Conservation (phyloP, 208 protist genomes). For the Kentomonas sorsogonicus region DNA sequence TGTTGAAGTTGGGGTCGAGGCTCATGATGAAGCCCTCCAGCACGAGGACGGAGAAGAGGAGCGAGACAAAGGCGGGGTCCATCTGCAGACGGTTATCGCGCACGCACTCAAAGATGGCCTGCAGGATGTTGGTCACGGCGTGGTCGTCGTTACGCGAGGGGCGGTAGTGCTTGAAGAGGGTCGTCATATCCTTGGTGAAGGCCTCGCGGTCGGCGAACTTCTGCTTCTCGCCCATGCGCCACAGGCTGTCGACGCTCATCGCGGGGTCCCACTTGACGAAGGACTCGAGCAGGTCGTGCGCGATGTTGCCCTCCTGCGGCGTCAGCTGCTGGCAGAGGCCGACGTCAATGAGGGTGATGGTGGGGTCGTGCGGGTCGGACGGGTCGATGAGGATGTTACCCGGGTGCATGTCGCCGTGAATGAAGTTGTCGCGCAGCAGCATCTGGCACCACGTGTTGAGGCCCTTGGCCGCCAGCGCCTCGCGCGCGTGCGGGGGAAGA, state of each 20-base stretch:
- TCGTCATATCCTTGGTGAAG: constrained; percentile 44
- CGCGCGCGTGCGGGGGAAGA: constrained; percentile 65
- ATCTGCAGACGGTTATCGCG: constrained; percentile 77
- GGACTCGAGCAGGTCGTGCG: constrained; percentile 73
- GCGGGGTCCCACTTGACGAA: constrained; percentile 84
- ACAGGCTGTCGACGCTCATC: constrained; percentile 55
- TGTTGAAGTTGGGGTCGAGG: constrained; percentile 87
- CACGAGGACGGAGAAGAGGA: constrained; percentile 88
- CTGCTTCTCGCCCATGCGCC: constrained; percentile 60
- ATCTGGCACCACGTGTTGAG: constrained; percentile 91
- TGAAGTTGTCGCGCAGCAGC: constrained; percentile 89
- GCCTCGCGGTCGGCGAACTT: constrained; percentile 39
- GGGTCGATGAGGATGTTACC: constrained; percentile 90
- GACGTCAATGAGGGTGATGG: constrained; percentile 82
- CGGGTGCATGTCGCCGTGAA: constrained; percentile 91
- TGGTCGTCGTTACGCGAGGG: constrained; percentile 51
- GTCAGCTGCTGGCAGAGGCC: constrained; percentile 86
- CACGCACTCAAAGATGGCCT: constrained; percentile 80
- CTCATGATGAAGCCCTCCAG: constrained; percentile 92
- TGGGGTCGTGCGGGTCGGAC: constrained; percentile 65
- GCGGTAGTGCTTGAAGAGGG: constrained; percentile 74
- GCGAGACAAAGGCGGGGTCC: constrained; percentile 85
- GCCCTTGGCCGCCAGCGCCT: constrained; percentile 78
- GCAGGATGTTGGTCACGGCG: constrained; percentile 80
- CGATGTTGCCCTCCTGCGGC: constrained; percentile 44